phyloP scores from a whole-genome alignment of 2,329 filamentous ascomycete genomes.

The Colletotrichum siamense region DNA sequence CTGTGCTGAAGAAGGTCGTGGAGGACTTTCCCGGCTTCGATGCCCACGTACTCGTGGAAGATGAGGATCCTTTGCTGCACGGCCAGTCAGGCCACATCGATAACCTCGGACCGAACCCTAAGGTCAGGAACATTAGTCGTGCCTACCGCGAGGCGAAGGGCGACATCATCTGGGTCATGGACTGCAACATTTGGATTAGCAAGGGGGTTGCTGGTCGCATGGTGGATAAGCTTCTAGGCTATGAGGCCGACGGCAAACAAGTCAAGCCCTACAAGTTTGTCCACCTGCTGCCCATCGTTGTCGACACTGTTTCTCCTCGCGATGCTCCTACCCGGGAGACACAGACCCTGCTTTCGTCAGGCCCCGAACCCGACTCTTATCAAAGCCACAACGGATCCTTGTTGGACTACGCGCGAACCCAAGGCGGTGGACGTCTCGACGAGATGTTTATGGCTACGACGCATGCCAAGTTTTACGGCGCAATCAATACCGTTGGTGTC shows the following conservation, averaged over 20 bases:
- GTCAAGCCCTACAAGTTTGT: constrained; percentile 83
- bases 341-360: constrained; percentile 37
- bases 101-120: constrained; percentile 92
- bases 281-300: constrained; percentile 87
- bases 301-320: constrained; percentile 66
- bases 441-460: constrained; percentile 94
- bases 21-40: constrained; percentile 76
- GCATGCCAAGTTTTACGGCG: constrained; percentile 96
- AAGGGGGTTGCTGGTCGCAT: constrained; percentile 82
- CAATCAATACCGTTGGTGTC: constrained; percentile 90
- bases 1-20: constrained; percentile 74
- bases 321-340: constrained; percentile 27
- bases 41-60: constrained; percentile 77
- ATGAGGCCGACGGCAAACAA: constrained; percentile 50
- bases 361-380: constrained; percentile 35
- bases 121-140: constrained; percentile 94
- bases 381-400: constrained; percentile 24
- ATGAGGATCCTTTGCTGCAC: constrained; percentile 76
- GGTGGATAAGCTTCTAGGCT: constrained; percentile 86
- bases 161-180: constrained; percentile 91
- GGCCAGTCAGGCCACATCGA: constrained; percentile 53
- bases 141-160: constrained; percentile 88
- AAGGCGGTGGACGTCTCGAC: constrained; percentile 83
- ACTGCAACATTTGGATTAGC: constrained; percentile 95
- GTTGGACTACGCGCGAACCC: constrained; percentile 35